Evolutionary conservation across 1,284 basidiomycete genomes (phyloP), one percentile per base, ranked within the genome.

Genomic region (Leccinum griseonigrum): DNA sequence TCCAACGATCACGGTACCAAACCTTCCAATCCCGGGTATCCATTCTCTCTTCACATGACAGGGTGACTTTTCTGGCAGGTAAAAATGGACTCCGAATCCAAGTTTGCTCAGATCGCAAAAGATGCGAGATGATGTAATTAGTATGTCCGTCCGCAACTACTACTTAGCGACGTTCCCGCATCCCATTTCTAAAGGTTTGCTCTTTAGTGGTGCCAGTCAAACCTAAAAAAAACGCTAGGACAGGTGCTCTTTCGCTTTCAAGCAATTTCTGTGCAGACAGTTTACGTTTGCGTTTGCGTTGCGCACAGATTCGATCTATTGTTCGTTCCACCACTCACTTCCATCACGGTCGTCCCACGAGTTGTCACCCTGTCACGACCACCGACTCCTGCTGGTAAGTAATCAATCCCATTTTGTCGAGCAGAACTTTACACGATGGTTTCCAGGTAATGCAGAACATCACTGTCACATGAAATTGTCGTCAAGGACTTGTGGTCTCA

Each of bases 401-500:
- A 29, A 28, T 31, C 10, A 0, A 3, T 11, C 28, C 38, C 16
- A 34, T 53, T 43, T 36, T 52, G 38, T 58, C 0, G 10, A n/a
- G 11, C 1, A 48, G 40, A 34, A 4, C 1, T 55, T 62, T 11
- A 54, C 31, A 40, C 34, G 7, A 63, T 36, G 4, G 8, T 28
- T 50, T 55, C 34, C 16, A 72, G 60, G 71, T 61, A 34, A 70
- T 70, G 61, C 66, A 48, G 56, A 40, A 10, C 22, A 29, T 54
- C 46, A 11, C 29, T 18, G 10, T 59, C 75, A 69, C 65, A 87
- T 86, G 85, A 82, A 82, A 68, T 70, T 85, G 63, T 82, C 85
- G 63, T 74, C 79, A 69, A 85, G 87, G 76, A 79, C 78, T 57
- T 85, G 82, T 76, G 79, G 78, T 71, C 79, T 79, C 66, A 81